phyloP scores from a whole-genome alignment of 805 yeast genomes.

The Hanseniaspora nectarophila region DNA sequence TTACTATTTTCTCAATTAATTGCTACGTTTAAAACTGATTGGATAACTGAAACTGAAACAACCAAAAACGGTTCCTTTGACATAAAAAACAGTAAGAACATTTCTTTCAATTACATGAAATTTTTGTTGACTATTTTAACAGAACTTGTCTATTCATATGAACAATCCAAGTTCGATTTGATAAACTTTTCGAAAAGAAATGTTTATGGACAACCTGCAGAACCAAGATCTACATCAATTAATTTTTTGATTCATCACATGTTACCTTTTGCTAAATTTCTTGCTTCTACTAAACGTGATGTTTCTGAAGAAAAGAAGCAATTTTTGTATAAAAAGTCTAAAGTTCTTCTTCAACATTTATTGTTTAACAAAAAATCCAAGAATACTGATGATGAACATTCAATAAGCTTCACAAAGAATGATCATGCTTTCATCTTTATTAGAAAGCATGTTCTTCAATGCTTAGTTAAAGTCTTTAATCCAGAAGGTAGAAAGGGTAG shows the following conservation, averaged over 20 bases:
- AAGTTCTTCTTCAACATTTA: constrained; percentile 48
- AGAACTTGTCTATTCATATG: constrained; percentile 68
- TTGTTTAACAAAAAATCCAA: constrained; percentile 23
- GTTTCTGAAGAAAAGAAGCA: constrained; percentile 38
- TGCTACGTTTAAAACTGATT: constrained; percentile 33
- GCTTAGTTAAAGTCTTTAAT: constrained; percentile 36
- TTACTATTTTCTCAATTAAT: constrained; percentile 54
- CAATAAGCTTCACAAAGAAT: constrained; percentile 28
- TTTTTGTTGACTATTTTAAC: constrained; percentile 56
- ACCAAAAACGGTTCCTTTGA: constrained; percentile 23
- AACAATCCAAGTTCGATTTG: constrained; percentile 69
- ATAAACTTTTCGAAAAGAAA: constrained; percentile 59
- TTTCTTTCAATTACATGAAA: constrained; percentile 51
- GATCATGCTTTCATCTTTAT: constrained; percentile 64
- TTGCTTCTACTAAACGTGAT: constrained; percentile 16
- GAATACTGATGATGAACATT: not conserved
- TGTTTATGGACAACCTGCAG: constrained; percentile 31
- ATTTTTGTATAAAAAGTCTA: constrained; percentile 39
- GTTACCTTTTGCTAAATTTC: constrained; percentile 36
- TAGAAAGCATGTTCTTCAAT: constrained; percentile 61
- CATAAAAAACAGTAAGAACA: constrained; percentile 37
- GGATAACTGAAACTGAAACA: constrained; percentile 31
- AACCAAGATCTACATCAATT: constrained; percentile 66
- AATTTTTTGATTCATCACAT: constrained; percentile 69
- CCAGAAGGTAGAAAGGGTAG: constrained; percentile 42